Evolutionary conservation across 2,329 filamentous ascomycete species (phyloP).

Genomic region (Xylariaceae sp.): DNA sequence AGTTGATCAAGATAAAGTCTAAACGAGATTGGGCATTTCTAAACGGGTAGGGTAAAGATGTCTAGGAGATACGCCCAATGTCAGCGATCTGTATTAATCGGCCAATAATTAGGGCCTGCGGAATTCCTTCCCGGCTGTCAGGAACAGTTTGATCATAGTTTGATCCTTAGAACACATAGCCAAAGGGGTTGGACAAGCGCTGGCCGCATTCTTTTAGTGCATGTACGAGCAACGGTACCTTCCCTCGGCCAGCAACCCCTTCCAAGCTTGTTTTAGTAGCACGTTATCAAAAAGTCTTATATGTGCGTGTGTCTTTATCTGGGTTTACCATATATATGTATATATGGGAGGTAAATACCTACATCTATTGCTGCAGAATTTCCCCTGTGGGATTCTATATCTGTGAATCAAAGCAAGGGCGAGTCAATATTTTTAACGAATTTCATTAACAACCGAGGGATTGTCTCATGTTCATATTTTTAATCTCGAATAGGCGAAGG

Average conservation of each 20-base stretch:
- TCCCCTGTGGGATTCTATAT: background rate
- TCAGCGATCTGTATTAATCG: background rate
- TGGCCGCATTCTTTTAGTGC: background rate
- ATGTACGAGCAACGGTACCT: background rate
- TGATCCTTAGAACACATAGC: background rate
- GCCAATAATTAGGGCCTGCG: background rate
- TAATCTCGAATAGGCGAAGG: background rate
- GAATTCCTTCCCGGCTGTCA: constrained; percentile 2
- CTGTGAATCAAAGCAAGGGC: background rate
- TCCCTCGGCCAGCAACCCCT: background rate
- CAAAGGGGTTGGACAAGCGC: background rate
- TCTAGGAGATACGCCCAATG: background rate
- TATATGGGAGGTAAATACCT: too few relatives aligned
- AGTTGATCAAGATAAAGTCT: background rate
- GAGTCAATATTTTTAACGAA: background rate
- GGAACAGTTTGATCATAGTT: background rate
- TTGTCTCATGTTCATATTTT: background rate
- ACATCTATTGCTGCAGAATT: background rate
- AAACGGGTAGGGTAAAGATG: too few relatives aligned
- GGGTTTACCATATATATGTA: too few relatives aligned
- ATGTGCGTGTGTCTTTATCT: too few relatives aligned
- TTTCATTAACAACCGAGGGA: background rate
- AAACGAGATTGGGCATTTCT: too few relatives aligned
- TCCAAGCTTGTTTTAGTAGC: background rate
- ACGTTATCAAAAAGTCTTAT: background rate